Percentiles rank a stretch among this genome's conserved stretches.
These are phyloP conservation scores for Phytophthora multivora DNA, from an alignment of 352 stramenopile genomes.

Conservation along the genomic window DNA sequence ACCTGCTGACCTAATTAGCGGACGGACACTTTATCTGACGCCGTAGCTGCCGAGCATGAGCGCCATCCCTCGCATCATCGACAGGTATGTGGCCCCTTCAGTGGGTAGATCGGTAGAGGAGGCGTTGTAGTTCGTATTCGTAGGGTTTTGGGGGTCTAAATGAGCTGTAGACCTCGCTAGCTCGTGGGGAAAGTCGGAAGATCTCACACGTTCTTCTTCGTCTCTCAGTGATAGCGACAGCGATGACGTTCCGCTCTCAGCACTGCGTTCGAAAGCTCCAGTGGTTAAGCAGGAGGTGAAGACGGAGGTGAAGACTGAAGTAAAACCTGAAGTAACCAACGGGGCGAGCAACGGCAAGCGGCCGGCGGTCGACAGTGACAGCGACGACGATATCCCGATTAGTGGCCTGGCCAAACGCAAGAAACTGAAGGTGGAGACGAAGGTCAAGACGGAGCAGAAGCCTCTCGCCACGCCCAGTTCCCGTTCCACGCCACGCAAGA, in stretches of 20 bases:
- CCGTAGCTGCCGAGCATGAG: slow-evolving; percentile 28
- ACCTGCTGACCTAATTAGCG: neutral
- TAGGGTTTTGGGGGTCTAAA: neutral
- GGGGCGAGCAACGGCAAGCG: slow-evolving; percentile 32
- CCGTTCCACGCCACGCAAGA: slow-evolving; percentile 35
- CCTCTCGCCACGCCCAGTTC: slow-evolving; percentile 7
- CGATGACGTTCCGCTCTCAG: slow-evolving; percentile 79
- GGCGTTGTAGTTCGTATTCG: neutral
- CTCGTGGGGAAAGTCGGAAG: slow-evolving; percentile 18
- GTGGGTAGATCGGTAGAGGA: slow-evolving; percentile 3
- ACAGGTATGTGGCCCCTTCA: slow-evolving; percentile 34
- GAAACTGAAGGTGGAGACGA: slow-evolving; percentile 63
- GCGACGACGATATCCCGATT: slow-evolving; percentile 78
- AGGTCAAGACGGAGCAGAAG: slow-evolving; percentile 28
- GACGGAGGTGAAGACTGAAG: slow-evolving; percentile 34
- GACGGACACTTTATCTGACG: slow-evolving; percentile 13
- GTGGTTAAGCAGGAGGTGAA: slow-evolving; percentile 34
- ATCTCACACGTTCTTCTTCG: slow-evolving; percentile 26
- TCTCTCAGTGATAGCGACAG: slow-evolving; percentile 66
- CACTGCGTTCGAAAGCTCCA: slow-evolving; percentile 42
- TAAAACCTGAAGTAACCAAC: slow-evolving; percentile 3
- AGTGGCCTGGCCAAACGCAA: slow-evolving; percentile 60
- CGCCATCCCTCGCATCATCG: slow-evolving; percentile 40
- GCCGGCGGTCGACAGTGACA: slow-evolving; percentile 50
- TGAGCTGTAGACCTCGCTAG: neutral